Conservation (phyloP, 306 rosid genomes). For the Medicago truncatula region DNA sequence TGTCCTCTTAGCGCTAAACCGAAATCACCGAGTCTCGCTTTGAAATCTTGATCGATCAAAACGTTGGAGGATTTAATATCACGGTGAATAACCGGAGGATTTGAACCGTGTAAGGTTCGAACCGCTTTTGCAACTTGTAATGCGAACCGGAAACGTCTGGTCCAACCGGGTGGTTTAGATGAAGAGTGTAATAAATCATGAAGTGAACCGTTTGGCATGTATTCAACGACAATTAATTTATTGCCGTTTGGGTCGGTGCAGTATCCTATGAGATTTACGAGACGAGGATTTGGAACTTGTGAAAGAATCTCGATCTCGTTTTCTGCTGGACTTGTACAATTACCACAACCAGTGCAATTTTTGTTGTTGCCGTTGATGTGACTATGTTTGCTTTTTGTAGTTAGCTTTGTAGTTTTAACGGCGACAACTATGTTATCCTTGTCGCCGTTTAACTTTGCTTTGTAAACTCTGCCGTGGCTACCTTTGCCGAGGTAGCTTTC, state of each 20-base stretch:
- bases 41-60: slow-evolving; percentile 59
- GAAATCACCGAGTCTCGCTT: slow-evolving; percentile 85
- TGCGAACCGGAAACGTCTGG: slow-evolving; percentile 57
- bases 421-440: slow-evolving; percentile 71
- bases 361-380: background rate
- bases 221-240: slow-evolving; percentile 72
- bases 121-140: slow-evolving; percentile 79
- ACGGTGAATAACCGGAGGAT: slow-evolving; percentile 91
- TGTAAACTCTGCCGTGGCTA: slow-evolving; percentile 85
- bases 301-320: slow-evolving; percentile 98
- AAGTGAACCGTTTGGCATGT: slow-evolving; percentile 90
- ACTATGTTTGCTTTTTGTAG: background rate
- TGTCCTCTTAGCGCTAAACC: slow-evolving; percentile 82
- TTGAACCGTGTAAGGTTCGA: slow-evolving; percentile 57
- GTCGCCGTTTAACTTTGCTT: slow-evolving; percentile 67
- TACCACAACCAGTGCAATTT: slow-evolving; percentile 49
- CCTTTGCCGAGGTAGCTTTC: slow-evolving; percentile 78
- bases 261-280: slow-evolving; percentile 84
- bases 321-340: slow-evolving; percentile 64
- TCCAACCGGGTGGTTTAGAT: slow-evolving; percentile 75
- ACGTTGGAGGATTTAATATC: slow-evolving; percentile 88
- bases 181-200: slow-evolving; percentile 65
- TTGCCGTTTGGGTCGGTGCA: slow-evolving; percentile 51
- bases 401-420: slow-evolving; percentile 61
- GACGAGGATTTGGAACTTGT: slow-evolving; percentile 55